phyloP scores from a whole-genome alignment of 163 green algal genomes.

The Chlorella variabilis region DNA sequence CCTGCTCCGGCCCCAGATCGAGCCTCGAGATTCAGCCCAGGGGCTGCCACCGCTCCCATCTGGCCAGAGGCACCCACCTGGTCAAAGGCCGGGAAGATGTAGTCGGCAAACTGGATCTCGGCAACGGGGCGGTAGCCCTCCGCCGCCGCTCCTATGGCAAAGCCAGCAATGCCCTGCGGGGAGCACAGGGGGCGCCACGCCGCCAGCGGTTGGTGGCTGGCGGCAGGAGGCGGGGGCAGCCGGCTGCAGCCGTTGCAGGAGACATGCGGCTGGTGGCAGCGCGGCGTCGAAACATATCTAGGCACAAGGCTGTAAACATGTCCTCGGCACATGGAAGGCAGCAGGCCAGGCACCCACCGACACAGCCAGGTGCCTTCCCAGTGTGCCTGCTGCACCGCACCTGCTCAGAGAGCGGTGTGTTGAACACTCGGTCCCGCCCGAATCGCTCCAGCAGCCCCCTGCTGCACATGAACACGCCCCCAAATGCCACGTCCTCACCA shows the following conservation, averaged over 20 bases:
- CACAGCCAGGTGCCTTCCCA: not conserved
- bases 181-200: not conserved
- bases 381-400: constrained; percentile 38
- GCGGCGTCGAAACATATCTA: no score
- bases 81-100: constrained; percentile 94
- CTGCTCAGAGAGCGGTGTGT: constrained; percentile 93
- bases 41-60: no score
- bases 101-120: constrained; percentile 84
- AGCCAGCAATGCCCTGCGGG: constrained; percentile 89
- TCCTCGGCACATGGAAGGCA: not conserved
- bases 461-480: constrained; percentile 93
- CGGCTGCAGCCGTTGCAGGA: no score
- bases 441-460: constrained; percentile 81
- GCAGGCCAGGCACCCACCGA: no score
- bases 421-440: constrained; percentile 88
- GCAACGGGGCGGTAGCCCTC: constrained; percentile 78
- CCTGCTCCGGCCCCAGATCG: no score
- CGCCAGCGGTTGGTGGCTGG: not conserved
- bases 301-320: no score
- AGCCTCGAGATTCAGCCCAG: no score
- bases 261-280: no score
- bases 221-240: no score
- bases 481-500: constrained; percentile 93
- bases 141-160: constrained; percentile 83
- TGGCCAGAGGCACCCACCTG: constrained; percentile 15